phyloP scores from a whole-genome alignment of 2,329 filamentous ascomycete genomes.

The Pezicula neosporulosa region DNA sequence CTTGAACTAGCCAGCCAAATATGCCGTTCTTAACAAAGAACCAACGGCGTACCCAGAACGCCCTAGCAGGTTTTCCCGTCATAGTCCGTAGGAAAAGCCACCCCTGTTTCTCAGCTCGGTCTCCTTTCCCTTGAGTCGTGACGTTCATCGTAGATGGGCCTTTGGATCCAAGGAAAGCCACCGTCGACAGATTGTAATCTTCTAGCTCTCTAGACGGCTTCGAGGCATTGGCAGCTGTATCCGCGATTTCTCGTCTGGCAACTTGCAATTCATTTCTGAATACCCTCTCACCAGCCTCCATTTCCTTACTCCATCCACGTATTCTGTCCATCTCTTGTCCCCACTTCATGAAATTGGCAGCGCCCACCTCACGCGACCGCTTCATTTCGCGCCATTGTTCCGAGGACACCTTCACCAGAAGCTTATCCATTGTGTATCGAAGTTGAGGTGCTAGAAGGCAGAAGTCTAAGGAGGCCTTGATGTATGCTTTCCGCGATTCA shows the following conservation, averaged over 20 bases:
- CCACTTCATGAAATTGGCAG: conserved; percentile 61
- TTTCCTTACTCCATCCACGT: conserved; percentile 87
- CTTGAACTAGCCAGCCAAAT: conserved; percentile 90
- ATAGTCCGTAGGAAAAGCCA: conserved; percentile 85
- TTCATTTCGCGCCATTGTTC: conserved; percentile 90
- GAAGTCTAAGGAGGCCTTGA: conserved; percentile 92
- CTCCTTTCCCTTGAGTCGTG: conserved; percentile 47
- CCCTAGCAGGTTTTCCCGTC: conserved; percentile 83
- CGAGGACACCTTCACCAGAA: conserved; percentile 79
- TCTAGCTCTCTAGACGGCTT: conserved; percentile 90
- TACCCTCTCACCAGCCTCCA: conserved; percentile 82
- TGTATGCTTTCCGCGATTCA: conserved; percentile 84
- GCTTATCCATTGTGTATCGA: conserved; percentile 76
- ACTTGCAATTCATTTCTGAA: conserved; percentile 80
- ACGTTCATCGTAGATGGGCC: conserved; percentile 54
- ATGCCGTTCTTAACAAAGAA: conserved; percentile 95
- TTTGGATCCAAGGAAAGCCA: conserved; percentile 76
- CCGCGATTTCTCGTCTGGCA: conserved; percentile 79
- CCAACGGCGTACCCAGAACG: conserved; percentile 89
- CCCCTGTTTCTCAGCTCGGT: conserved; percentile 74
- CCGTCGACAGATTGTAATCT: conserved; percentile 85
- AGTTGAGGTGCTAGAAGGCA: conserved; percentile 85
- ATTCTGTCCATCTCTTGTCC: conserved; percentile 84
- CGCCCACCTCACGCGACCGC: conserved; percentile 61
- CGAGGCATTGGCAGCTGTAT: conserved; percentile 64